Evolutionary conservation across 768 basidiomycete species (phyloP), one percentile per base, ranked within the genome.

Genomic region (Mycena albidolilacea): DNA sequence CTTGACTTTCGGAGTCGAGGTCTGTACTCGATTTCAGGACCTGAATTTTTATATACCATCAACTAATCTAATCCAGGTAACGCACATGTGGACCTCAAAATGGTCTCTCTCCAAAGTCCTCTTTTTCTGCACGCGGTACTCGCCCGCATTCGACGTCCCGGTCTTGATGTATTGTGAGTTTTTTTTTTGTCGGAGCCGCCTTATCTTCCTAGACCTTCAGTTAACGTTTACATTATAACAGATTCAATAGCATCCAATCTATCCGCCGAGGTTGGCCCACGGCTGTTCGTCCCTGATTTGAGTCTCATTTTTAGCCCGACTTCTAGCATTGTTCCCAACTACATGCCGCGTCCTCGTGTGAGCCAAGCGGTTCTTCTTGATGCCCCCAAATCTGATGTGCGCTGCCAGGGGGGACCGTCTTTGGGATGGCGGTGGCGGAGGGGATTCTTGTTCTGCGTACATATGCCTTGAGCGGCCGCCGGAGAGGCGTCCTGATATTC

Each of bases 71-170:
- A 30, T 21, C 39, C 48, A 74, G 73, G 37, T 69, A 3, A 69
- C 74, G 19, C 64, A 69, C 19, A 75, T 75, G 63, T 75, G 74
- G 74, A 46, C 46, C 21, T 68, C 70, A 52, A 60, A 60, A 37
- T 71, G 66, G 67, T 64, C 74, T 6, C 30, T 69, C 7, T 55
- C 74, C 37, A 75, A 71, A 41, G 30, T 67, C 41, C 74, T 75
- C 10, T 75, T 68, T 44, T 69, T 71, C 67, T 41, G 55, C 38
- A 59, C 74, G 3, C 74, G 74, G 19, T 75, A 75, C 58, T 71
- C 74, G 52, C 74, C 74, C 44, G 44, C 43, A 30, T 75, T 75
- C 55, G 74, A 75, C 48, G 74, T 75, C 5, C 74, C 74, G 23
- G 35, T 75, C 3, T 37, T 71, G 41, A 17, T 75, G 10, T 75